phyloP scores from a whole-genome alignment of 192 early-diverging fungal genomes.

The Physocladia obscura region DNA sequence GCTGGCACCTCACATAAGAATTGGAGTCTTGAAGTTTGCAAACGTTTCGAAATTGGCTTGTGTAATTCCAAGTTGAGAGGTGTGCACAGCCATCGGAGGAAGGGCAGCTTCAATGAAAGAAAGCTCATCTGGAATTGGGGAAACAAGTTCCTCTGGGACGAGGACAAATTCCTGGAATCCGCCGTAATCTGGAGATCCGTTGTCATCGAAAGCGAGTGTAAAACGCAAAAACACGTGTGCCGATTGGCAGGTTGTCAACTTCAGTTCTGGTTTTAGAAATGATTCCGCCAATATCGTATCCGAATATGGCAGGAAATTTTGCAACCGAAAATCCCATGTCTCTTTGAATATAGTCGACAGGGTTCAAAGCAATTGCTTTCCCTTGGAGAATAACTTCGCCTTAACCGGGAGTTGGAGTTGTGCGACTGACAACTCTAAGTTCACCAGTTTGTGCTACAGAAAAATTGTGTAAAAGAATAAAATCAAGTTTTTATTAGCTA shows the following conservation, averaged over 20 bases:
- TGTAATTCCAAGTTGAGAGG: constrained; percentile 9
- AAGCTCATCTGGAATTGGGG: background rate
- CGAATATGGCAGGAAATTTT: background rate
- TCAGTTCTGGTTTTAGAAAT: background rate
- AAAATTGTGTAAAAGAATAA: too few species aligned
- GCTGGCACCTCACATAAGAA: constrained; percentile 11
- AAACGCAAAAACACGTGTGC: background rate
- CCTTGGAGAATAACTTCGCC: constrained; percentile 2
- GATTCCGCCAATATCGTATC: background rate
- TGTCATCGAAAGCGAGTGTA: background rate
- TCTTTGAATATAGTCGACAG: background rate
- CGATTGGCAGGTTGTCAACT: background rate
- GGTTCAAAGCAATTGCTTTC: constrained; percentile 1
- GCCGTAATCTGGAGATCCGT: background rate
- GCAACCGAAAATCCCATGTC: background rate
- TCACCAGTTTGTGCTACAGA: background rate
- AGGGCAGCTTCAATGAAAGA: background rate
- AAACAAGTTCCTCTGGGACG: background rate
- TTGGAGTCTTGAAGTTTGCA: background rate
- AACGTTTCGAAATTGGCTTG: background rate
- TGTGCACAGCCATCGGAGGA: background rate
- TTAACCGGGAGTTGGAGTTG: constrained; percentile 11
- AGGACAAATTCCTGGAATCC: background rate
- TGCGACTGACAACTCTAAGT: background rate
- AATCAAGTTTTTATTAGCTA: too few species aligned